Base-by-base conservation (phyloP, 1,284 basidiomycete species). In the Leccinum cinnamomeum region DNA sequence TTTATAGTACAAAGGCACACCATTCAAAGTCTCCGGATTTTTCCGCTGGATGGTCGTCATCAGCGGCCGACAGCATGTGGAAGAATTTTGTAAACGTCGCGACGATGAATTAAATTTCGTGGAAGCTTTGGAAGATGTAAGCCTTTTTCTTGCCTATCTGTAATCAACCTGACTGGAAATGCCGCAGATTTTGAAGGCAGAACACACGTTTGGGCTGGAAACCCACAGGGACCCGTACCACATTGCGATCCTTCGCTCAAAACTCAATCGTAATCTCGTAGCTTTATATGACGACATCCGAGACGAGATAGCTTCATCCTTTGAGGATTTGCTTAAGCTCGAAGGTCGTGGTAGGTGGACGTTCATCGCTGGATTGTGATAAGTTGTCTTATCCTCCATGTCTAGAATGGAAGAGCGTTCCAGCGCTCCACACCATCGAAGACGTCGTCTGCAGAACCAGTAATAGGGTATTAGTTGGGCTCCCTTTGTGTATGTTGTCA, bases 1-100 rank as follows among this genome's bases (percentile, higher is more conserved):
- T 48, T 46, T 23, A 16, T 14, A 81, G 80, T 76, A 79, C 64
- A 76, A 74, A 6, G 70, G 73, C 7, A 62, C 64, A 0, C 67
- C 74, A 5, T 84, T 82, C 75, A 82, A 82, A 62, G 64, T 85
- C 3, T 70, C 81, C 0, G 68, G 71, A 0, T 53, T 78, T 5
- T 68, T 72, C 18, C 64, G 66, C 54, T 84, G 82, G 82, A 62
- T 78, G 1, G 74, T 84, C 5, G 46, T 84, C 16, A 62, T 81
- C 2, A 76, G 70, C 33, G 77, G 75, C 7, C 70, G 66, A 0
- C 68, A 76, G 23, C 65, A 76, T 20, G 69, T 80, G 5, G 78
- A 82, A 5, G 82, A 84, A 28, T 51, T 84, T 10, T 70, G 75
- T 5, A 78, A 69, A 35, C 76, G 77, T 3, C 71, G 75, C 0